Conservation (phyloP, 305 asterid species). For the Salvia sclarea region DNA sequence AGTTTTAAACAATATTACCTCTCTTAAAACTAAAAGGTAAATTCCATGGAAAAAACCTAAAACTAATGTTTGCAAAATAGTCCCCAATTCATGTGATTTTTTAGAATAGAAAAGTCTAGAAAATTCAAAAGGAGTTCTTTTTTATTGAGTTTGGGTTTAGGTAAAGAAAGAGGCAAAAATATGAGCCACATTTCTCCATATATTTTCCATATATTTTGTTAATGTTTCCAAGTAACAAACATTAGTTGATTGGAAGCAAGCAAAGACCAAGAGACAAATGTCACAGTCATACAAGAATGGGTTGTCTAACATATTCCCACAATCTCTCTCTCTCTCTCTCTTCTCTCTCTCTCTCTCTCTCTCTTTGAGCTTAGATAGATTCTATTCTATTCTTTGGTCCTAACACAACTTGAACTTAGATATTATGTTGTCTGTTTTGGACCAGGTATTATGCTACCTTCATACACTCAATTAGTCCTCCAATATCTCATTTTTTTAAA, state of each 20-base stretch:
- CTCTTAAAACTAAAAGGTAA: too few relatives aligned
- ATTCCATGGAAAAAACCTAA: too few relatives aligned
- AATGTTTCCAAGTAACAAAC: neutral
- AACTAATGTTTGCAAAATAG: too few relatives aligned
- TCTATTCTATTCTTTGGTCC: constrained; percentile 31
- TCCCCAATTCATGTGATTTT: too few relatives aligned
- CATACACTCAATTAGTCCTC: too few relatives aligned
- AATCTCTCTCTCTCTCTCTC: neutral
- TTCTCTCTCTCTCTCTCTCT: too few relatives aligned
- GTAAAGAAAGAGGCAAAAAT: neutral
- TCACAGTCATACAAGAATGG: constrained; percentile 35
- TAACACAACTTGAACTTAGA: constrained; percentile 21
- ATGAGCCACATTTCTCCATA: too few relatives aligned
- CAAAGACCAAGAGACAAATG: constrained; percentile 33
- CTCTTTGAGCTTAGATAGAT: too few relatives aligned
- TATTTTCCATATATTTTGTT: neutral
- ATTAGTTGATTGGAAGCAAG: neutral
- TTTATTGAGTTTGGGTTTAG: neutral
- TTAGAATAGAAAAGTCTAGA: too few relatives aligned
- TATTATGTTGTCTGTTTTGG: constrained; percentile 48
- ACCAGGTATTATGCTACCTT: constrained; percentile 24
- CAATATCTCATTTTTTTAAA: too few relatives aligned
- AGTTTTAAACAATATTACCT: too few relatives aligned
- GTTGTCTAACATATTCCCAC: constrained; percentile 42
- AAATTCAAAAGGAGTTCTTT: too few relatives aligned